Base-by-base conservation (phyloP, 495 filamentous ascomycete species). In the Geopyxis carbonaria region DNA sequence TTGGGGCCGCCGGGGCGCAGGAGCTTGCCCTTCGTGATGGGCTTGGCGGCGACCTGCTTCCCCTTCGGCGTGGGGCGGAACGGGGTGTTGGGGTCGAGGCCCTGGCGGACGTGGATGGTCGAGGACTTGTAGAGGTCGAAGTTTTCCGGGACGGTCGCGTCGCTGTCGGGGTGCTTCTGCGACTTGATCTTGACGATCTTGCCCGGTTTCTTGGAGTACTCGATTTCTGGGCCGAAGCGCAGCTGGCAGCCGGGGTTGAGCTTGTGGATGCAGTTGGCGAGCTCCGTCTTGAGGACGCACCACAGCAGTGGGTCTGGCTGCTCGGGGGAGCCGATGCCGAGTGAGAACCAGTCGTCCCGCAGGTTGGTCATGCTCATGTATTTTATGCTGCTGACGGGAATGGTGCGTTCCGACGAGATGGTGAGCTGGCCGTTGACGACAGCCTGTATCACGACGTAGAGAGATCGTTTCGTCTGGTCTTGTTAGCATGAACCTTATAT, bases 161-260 rank as follows among this genome's bases (percentile, higher is more conserved):
- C 91, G n/a, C n/a, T n/a, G n/a, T n/a, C n/a, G n/a, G n/a, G n/a
- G n/a, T n/a, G n/a, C 59, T 92, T 93, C 43, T 93, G 52, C 2
- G 75, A 79, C 65, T 95, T 95, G 46, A 99, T 75, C 2, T 69
- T 50, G 30, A 82, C 74, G 51, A 80, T 68, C 64, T 99, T 99
- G 23, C 84, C 83, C 2, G 91, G 91, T 63, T 99, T 99, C 70
- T 95, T 99, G 52, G 86, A 84, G 59, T 89, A 99, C 55, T 94
- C 83, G 54, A 99, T 86, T 1, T 68, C 68, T 22, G 86, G 75
- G 11, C 63, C 72, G 42, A 97, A 80, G 64, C 79, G 82, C 40
- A 97, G 57, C 53, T 79, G 80, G 51, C 89, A 65, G 6, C 78
- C 72, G 8, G 78, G 86, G 0, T 77, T 80, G 57, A 83, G 74